Conservation (phyloP, 192 early-diverging fungal species). For the Coemansia sp. region DNA sequence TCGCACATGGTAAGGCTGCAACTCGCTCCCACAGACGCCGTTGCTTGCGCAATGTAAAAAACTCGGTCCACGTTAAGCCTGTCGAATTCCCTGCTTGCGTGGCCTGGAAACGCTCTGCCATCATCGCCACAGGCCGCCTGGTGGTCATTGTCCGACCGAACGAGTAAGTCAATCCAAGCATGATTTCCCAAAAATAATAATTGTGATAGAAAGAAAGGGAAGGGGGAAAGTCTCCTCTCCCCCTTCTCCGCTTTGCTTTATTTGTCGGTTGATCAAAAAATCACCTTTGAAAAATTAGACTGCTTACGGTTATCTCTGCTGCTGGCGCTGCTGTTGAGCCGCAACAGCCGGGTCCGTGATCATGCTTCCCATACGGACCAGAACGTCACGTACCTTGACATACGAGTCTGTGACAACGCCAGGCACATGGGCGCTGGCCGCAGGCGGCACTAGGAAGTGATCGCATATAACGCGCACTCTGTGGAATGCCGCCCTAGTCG, state of each 20-base stretch:
- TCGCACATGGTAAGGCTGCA: constrained; percentile 57
- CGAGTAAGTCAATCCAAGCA: not conserved
- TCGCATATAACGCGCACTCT: constrained; percentile 28
- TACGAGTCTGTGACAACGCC: constrained; percentile 37
- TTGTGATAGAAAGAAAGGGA: constrained; percentile 6
- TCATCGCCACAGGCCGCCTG: no score
- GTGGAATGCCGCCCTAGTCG: constrained; percentile 43
- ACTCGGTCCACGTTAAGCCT: constrained; percentile 60
- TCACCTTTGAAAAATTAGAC: no score
- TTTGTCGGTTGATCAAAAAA: no score
- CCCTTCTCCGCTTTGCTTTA: no score
- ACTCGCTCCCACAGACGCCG: constrained; percentile 63
- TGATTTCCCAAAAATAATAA: not conserved
- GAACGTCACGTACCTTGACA: constrained; percentile 31
- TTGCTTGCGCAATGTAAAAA: constrained; percentile 61
- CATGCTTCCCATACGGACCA: constrained; percentile 28
- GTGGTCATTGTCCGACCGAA: no score
- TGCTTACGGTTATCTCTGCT: not conserved
- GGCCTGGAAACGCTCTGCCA: no score
- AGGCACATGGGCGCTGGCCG: constrained; percentile 18
- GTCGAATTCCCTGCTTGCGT: no score
- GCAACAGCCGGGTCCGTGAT: constrained; percentile 21
- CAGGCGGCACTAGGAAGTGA: constrained; percentile 22
- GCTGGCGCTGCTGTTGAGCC: constrained; percentile 27
- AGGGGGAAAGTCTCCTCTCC: not conserved